Base-by-base conservation (phyloP, 2,329 filamentous ascomycete species). In the Purpureocillium takamizusanense region DNA sequence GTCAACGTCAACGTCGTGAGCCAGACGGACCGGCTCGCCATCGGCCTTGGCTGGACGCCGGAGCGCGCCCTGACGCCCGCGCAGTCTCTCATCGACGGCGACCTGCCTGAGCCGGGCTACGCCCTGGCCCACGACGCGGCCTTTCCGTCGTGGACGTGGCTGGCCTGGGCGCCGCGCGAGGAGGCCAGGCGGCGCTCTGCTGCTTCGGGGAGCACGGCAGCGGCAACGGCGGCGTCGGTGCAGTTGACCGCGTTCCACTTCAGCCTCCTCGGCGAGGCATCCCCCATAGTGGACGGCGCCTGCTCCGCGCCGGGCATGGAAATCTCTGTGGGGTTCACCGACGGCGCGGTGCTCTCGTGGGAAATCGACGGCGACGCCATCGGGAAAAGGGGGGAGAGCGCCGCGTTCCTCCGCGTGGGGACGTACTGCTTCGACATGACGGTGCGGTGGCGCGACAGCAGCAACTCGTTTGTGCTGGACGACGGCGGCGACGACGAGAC, bases 131-230 rank as follows among this genome's bases (percentile, higher is more conserved):
- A 35, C 13, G 33, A n/a, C 16, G 36, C 29, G 7, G 37, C 48
- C 3, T 60, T 56, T 33, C 60, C 60, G 2, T 62, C 60, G 0
- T 63, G 60, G 60, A 59, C 57, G 4, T 63, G 60, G 60, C 53
- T 63, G 7, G 51, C 57, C 4, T 63, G 60, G 60, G 52, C 51
- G 18, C 43, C 52, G 7, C 51, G 56, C 4, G 40, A 49, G 10
- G 21, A 25, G 21, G 21, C 21, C 10, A 5, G 21, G 21, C 21
- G 21, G 21, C 21, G 21, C 21, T 25, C 21, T 10, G 21, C 21
- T 25, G 21, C 6, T 10, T 6, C 6, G 6, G 10, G 21, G 6
- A 10, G 21, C 21, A 25, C 6, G 5, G 10, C 10, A 10, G 10
- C 21, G 10, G 21, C 21, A 10, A 25, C 21, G 21, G 10, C 21